Conservation (phyloP, 2,329 filamentous ascomycete species). For the Pseudogymnoascus sp. region DNA sequence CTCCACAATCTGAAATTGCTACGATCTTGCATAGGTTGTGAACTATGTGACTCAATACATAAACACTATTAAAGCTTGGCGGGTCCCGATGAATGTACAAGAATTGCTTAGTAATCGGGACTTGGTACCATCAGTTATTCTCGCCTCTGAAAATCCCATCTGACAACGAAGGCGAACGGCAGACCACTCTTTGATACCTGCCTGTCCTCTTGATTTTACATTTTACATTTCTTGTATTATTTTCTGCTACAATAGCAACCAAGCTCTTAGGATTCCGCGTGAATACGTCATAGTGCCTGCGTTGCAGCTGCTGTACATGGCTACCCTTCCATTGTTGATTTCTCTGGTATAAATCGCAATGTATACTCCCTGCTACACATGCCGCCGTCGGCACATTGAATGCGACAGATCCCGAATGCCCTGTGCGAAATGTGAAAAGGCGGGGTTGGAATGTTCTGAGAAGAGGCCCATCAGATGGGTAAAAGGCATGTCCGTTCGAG, state of each 20-base stretch:
- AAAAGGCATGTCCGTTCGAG: constrained; percentile 31
- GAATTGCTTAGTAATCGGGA: neutral
- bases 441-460: constrained; percentile 30
- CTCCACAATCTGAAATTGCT: neutral
- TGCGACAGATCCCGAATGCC: constrained; percentile 28
- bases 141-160: neutral
- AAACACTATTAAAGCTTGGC: neutral
- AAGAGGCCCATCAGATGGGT: constrained; percentile 32
- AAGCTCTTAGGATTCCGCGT: neutral
- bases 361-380: constrained; percentile 29
- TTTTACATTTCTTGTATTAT: neutral
- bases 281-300: neutral
- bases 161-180: neutral
- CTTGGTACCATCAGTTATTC: neutral
- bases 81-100: neutral
- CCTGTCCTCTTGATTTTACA: neutral
- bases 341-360: constrained; percentile 13
- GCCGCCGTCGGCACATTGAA: constrained; percentile 31
- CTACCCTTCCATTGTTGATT: neutral
- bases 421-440: constrained; percentile 30
- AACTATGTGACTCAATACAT: neutral
- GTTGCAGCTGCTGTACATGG: neutral
- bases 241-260: neutral
- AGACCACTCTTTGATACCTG: neutral
- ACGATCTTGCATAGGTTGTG: neutral